Evolutionary conservation across 306 rosid genomes (phyloP), one percentile per base, ranked within the genome.

Genomic region (Lablab purpureus): DNA sequence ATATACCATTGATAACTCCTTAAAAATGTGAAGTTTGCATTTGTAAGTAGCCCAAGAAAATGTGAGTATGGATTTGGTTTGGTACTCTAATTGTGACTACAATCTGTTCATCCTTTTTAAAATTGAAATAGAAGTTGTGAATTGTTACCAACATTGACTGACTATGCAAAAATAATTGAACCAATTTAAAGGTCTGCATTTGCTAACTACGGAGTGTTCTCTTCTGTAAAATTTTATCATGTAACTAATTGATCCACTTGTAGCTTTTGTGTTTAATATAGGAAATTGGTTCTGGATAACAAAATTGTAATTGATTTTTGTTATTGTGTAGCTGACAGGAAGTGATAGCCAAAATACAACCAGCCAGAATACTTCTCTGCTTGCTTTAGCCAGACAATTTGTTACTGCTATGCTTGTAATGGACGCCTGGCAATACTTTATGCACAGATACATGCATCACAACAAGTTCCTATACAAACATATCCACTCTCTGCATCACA

Each of bases 391-490:
- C 25, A 80, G 91, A 49, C 99, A 93, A 79, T 93, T 95, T 86
- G 72, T 89, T 36, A 88, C 87, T 41, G 99, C 94, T 9, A 95
- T 93, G 98, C 40, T 93, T 74, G 90, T 95, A 72, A 82, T 95
- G 91, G 99, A 95, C 82, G 90, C 99, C 10, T 95, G 98, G 98
- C 99, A 95, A 73, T 95, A 95, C 91, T 90, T 95, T 40, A 87
- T 93, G 93, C 99, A 95, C 82, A 88, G 99, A 84, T 95, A 86
- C 87, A 95, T 95, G 99, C 99, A 95, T 82, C 91, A 91, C 80
- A 95, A 91, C 83, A 95, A 93, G 92, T 91, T 92, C 86, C 80
- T 95, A 49, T 95, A 93, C 90, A 95, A 95, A 90, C 94, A 93
- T 58, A 81, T 95, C 78, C 99, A 95, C 77, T 90, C 99, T 72